Evolutionary conservation across 116 monocot species (phyloP), one percentile per base, ranked within the genome.

Genomic region (Thalassia testudinum): DNA sequence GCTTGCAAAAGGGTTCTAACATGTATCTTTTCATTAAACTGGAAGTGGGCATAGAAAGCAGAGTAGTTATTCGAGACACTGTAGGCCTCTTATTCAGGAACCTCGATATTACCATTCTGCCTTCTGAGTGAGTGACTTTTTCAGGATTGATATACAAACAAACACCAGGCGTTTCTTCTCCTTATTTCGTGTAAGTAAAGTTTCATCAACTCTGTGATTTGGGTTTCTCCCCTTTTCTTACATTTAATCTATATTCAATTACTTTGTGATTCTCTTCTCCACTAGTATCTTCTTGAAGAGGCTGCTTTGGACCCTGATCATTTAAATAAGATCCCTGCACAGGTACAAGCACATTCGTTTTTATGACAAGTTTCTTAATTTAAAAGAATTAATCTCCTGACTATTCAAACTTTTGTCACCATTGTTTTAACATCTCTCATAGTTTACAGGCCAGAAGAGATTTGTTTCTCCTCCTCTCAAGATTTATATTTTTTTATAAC

Each of bases 111-210:
- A n/a, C n/a, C n/a, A n/a, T n/a, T n/a, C n/a, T n/a, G n/a, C n/a
- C n/a, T 34, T 34, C 30, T 34, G 10, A 34, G 30, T 34, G 30
- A 34, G 30, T 34, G 3, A 5, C 10, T 34, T 66, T 64, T 24
- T 21, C 77, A 95, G 95, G 95, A 95, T 95, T 75, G 95, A 88
- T 63, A 85, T 79, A 58, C 95, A 95, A 57, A 79, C 95, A 77
- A 95, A 95, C 59, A 82, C 74, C 30, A 84, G 85, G 44, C 78
- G 73, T 7, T 97, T 97, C 63, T 66, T 85, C 20, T 89, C 97
- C n/a, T 70, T 97, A 37, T 97, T 82, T 62, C 30, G 23, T 69
- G 95, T 97, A 73, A 76, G 79, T 20, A 5, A 38, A 34, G 7
- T n/a, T n/a, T n/a, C 30, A 34, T 34, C 10, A 34, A 5, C 3